phyloP scores from a whole-genome alignment of 768 basidiomycete genomes.

The Amanita pallidorosea region DNA sequence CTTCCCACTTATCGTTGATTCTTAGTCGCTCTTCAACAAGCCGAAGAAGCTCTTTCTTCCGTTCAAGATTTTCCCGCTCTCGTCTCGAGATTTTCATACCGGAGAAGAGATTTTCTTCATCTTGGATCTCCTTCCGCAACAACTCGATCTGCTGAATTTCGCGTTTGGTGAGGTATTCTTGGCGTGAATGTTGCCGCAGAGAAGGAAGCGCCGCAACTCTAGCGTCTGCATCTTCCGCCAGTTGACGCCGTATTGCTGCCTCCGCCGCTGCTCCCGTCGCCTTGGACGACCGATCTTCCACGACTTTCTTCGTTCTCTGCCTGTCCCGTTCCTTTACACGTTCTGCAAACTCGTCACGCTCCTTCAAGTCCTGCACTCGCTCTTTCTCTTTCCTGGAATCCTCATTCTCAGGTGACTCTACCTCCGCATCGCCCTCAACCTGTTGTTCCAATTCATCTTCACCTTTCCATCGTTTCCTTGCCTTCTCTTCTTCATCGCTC shows the following conservation, averaged over 20 bases:
- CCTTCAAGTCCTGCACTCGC: conserved; percentile 66
- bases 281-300: conserved; percentile 86
- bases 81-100: conserved; percentile 87
- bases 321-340: conserved; percentile 75
- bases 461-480: conserved; percentile 49
- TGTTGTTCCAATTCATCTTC: conserved; percentile 27
- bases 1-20: conserved; percentile 94
- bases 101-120: conserved; percentile 83
- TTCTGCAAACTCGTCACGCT: conserved; percentile 90
- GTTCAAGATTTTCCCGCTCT: conserved; percentile 72
- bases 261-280: conserved; percentile 66
- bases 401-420: conserved; percentile 59
- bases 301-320: conserved; percentile 80
- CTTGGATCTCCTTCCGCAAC: conserved; percentile 83
- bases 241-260: conserved; percentile 64
- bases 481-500: conserved; percentile 79
- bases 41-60: conserved; percentile 85
- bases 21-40: conserved; percentile 90
- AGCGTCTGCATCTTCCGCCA: conserved; percentile 70
- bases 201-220: conserved; percentile 48
- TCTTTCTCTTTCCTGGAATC: conserved; percentile 61
- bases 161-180: conserved; percentile 94
- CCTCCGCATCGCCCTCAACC: conserved; percentile 28
- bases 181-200: conserved; percentile 79
- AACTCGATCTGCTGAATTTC: conserved; percentile 95